Base-by-base conservation (phyloP, 179 eudicot species). In the Dionaea muscipula region DNA sequence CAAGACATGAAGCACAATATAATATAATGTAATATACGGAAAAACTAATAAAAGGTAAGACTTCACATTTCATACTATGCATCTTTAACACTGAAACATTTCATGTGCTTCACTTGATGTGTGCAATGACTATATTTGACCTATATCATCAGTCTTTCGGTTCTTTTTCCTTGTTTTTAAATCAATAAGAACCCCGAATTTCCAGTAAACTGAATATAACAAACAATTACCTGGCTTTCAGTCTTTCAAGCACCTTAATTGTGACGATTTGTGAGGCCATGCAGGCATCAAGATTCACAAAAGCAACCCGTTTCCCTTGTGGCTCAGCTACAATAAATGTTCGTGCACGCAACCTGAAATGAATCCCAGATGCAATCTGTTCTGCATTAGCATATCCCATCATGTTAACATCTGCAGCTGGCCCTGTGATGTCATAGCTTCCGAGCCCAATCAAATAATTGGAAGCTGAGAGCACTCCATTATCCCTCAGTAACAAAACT, bases 341-440 rank as follows among this genome's bases (percentile, higher is more conserved):
- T 17, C 99, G 93, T 57, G 99, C 77, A 31, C 95, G 94, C 73
- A 93, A 56, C 75, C 99, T 77, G 51, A 88, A 83, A 73, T 93
- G 99, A 53, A 93, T 71, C 17, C 99, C 99, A 15, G 99, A 82
- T 37, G 86, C 81, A 47, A 64, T 68, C 72, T 93, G 96, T 13
- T 79, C 95, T 3, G 60, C 35, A 60, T 82, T 80, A 24, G 98
- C 98, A 71, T 91, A 91, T 41, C 98, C 98, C 98, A 91, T 91
- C 98, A 93, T 93, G 68, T 93, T 93, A 41, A 82, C 96, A 75
- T 93, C 99, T 61, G 96, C 96, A 0, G 96, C 96, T 22, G 99
- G 96, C 58, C 99, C 99, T 1, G 99, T 93, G 14, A 88, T 88
- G 75, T 93, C 99, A 75, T 93, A 85, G 75, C 93, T 93, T 62